Percentiles rank a stretch among this genome's conserved stretches.
These are phyloP conservation scores for Xerocomus brunneocitrinus DNA, from an alignment of 768 basidiomycete genomes.

Conservation along the genomic window DNA sequence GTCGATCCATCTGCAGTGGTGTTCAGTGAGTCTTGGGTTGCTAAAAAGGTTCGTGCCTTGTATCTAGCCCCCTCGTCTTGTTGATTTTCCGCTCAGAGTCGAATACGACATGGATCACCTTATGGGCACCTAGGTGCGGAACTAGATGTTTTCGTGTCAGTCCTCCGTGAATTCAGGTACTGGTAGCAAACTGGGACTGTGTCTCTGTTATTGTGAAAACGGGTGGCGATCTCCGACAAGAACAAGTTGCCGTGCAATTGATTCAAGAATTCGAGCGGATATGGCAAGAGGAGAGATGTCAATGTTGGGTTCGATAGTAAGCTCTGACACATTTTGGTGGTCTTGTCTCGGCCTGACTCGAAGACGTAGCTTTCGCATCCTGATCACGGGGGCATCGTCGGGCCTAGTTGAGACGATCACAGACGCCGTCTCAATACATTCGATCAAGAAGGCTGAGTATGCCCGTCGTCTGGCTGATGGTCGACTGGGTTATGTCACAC, in stretches of 20 bases:
- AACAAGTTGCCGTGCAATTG: slow-evolving; percentile 94
- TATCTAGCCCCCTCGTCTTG: neutral
- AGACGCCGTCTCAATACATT: slow-evolving; percentile 97
- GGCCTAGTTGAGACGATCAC: slow-evolving; percentile 98
- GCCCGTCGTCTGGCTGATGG: slow-evolving; percentile 81
- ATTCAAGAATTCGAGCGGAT: slow-evolving; percentile 91
- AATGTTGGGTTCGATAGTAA: slow-evolving; percentile 93
- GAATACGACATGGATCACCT: slow-evolving; percentile 89
- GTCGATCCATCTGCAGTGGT: slow-evolving; percentile 94
- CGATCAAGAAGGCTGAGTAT: slow-evolving; percentile 98
- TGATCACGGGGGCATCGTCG: slow-evolving; percentile 90
- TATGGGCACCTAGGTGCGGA: slow-evolving; percentile 86
- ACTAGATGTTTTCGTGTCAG: slow-evolving; percentile 11
- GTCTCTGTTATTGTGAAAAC: slow-evolving; percentile 98
- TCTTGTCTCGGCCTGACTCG: neutral
- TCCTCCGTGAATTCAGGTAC: slow-evolving; percentile 7
- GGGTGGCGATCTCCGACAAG: slow-evolving; percentile 93
- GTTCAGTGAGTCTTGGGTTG: slow-evolving; percentile 91
- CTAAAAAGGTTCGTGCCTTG: slow-evolving; percentile 71
- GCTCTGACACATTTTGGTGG: slow-evolving; percentile 16
- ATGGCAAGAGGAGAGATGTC: slow-evolving; percentile 90
- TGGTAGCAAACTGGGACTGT: slow-evolving; percentile 75
- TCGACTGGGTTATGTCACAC: slow-evolving; percentile 77
- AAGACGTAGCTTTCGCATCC: slow-evolving; percentile 77
- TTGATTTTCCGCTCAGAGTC: slow-evolving; percentile 40